Evolutionary conservation across 768 basidiomycete species (phyloP).

Genomic region (Leccinum boreale): DNA sequence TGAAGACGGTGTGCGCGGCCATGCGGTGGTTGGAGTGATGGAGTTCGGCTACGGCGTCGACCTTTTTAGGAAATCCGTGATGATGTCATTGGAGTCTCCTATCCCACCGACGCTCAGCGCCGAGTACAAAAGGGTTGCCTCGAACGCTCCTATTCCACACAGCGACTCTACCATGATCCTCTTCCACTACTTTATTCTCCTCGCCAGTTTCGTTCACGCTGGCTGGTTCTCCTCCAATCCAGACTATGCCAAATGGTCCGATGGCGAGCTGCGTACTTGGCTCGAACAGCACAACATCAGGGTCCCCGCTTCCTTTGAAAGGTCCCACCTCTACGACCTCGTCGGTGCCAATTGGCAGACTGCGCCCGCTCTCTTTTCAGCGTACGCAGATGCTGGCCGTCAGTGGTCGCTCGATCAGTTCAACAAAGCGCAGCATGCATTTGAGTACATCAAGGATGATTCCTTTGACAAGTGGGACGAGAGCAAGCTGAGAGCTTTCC

Average conservation of each 20-base stretch:
- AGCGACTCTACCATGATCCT: conserved; percentile 10
- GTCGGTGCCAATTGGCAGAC: conserved; percentile 62
- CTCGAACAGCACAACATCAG: conserved; percentile 63
- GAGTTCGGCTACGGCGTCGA: background rate
- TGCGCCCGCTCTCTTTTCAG: conserved; percentile 28
- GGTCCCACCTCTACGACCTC: conserved; percentile 39
- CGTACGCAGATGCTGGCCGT: conserved; percentile 29
- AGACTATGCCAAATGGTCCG: conserved; percentile 56
- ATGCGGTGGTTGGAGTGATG: background rate
- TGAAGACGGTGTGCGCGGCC: conserved; percentile 32
- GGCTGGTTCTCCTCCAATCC: conserved; percentile 46
- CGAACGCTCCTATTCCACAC: background rate
- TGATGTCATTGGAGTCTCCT: conserved; percentile 28
- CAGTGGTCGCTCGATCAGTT: conserved; percentile 66
- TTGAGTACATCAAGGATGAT: conserved; percentile 54
- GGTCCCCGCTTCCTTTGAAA: conserved; percentile 44
- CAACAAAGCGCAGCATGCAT: conserved; percentile 57
- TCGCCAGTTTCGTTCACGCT: conserved; percentile 40
- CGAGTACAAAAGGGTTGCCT: conserved; percentile 3
- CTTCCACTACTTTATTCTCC: conserved; percentile 25
- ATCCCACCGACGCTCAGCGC: background rate
- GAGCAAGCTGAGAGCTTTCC: conserved; percentile 71
- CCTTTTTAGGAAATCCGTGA: conserved; percentile 5
- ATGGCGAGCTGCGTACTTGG: conserved; percentile 62
- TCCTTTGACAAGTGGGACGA: conserved; percentile 86